These are phyloP conservation scores for Malassezia vespertilionis DNA, from an alignment of 1,284 basidiomycete genomes.

Conservation along the genomic window DNA sequence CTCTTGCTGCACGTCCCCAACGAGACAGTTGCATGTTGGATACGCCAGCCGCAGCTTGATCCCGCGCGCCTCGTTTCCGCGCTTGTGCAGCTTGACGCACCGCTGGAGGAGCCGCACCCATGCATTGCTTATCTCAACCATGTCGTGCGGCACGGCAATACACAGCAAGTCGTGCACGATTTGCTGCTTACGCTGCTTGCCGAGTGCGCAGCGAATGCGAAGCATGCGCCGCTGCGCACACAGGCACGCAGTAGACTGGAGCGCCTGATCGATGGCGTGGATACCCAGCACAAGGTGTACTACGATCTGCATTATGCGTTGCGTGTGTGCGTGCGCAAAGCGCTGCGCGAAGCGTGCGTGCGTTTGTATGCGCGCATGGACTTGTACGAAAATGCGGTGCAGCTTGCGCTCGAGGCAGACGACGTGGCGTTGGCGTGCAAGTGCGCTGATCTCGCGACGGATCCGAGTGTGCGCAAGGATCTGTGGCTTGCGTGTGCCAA, in stretches of 20 bases:
- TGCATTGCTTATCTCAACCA: constrained; percentile 78
- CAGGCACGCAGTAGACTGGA: constrained; percentile 59
- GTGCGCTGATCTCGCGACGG: constrained; percentile 33
- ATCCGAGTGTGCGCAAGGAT: constrained; percentile 62
- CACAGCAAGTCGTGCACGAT: constrained; percentile 81
- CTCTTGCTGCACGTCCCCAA: constrained; percentile 76
- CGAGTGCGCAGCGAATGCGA: constrained; percentile 17
- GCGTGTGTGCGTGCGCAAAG: constrained; percentile 65
- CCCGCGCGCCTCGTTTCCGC: constrained; percentile 79
- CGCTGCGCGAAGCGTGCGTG: constrained; percentile 77
- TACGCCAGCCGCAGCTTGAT: constrained; percentile 67
- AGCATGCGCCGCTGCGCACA: constrained; percentile 3
- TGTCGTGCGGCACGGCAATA: constrained; percentile 65
- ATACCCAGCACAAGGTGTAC: constrained; percentile 75
- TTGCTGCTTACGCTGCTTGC: constrained; percentile 79
- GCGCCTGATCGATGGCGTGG: constrained; percentile 66
- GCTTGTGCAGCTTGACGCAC: constrained; percentile 56
- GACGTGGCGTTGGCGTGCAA: constrained; percentile 51
- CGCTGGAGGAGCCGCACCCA: constrained; percentile 54
- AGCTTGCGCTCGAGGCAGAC: constrained; percentile 61
- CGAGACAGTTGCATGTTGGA: constrained; percentile 83
- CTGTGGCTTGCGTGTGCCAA: constrained; percentile 95
- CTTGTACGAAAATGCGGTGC: constrained; percentile 87
- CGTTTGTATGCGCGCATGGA: constrained; percentile 98
- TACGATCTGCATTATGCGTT: constrained; percentile 95